Conservation (phyloP, 2,329 filamentous ascomycete species). For the Endocalyx cinctus region DNA sequence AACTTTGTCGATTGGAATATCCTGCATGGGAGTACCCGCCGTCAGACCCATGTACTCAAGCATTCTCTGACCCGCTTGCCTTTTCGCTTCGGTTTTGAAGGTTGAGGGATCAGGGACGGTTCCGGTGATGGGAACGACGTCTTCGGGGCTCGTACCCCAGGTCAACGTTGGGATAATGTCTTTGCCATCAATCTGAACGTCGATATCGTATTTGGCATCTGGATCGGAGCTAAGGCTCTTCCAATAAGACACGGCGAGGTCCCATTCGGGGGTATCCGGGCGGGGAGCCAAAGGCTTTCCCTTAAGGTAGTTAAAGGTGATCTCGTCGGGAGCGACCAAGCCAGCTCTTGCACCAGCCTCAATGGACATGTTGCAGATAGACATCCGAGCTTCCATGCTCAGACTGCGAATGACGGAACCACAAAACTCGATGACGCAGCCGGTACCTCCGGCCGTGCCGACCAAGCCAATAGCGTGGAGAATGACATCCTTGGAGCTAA, state of each 20-base stretch:
- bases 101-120: constrained; percentile 86
- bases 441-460: constrained; percentile 91
- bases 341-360: constrained; percentile 92
- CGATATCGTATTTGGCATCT: constrained; percentile 84
- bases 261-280: constrained; percentile 81
- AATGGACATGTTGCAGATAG: constrained; percentile 99
- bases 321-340: constrained; percentile 94
- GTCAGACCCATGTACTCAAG: constrained; percentile 95
- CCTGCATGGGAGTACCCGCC: constrained; percentile 82
- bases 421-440: constrained; percentile 94
- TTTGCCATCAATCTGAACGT: constrained; percentile 85
- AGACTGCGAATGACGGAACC: constrained; percentile 85
- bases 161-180: constrained; percentile 92
- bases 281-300: constrained; percentile 84
- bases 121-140: constrained; percentile 90
- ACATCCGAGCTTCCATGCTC: constrained; percentile 98
- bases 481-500: constrained; percentile 94
- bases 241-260: constrained; percentile 86
- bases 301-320: constrained; percentile 92
- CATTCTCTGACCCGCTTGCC: constrained; percentile 72
- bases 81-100: constrained; percentile 75
- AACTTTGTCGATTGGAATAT: constrained; percentile 90
- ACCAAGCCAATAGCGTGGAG: constrained; percentile 90
- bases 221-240: constrained; percentile 76
- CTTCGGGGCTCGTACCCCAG: constrained; percentile 96